These are phyloP conservation scores for Globisporangium nodosum DNA, from an alignment of 352 stramenopile genomes.

Conservation along the genomic window DNA sequence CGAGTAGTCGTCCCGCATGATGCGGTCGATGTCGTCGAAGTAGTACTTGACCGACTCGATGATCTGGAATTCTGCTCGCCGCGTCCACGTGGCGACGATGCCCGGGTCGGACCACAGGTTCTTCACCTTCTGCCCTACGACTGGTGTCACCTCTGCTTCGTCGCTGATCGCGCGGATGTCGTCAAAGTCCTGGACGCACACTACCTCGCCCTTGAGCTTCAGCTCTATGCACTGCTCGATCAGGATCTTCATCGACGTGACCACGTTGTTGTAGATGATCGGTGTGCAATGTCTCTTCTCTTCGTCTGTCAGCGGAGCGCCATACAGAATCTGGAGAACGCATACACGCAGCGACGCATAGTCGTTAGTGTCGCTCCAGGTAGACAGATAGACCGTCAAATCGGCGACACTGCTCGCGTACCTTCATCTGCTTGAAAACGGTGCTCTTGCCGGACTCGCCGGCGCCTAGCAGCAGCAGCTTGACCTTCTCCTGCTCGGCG, in stretches of 20 bases:
- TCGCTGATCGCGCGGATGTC: constrained; percentile 77
- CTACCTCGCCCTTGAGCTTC: constrained; percentile 74
- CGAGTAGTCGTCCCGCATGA: constrained; percentile 91
- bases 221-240: constrained; percentile 83
- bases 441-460: constrained; percentile 95
- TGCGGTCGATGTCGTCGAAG: constrained; percentile 94
- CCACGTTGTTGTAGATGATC: constrained; percentile 90
- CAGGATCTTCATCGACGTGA: constrained; percentile 90
- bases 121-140: constrained; percentile 91
- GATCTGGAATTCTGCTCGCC: constrained; percentile 93
- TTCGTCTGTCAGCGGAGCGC: constrained; percentile 76
- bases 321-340: constrained; percentile 77
- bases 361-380: background rate
- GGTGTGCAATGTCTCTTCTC: constrained; percentile 84
- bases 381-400: background rate
- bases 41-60: constrained; percentile 97
- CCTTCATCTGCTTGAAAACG: constrained; percentile 92
- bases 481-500: constrained; percentile 91
- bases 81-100: constrained; percentile 88
- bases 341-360: background rate
- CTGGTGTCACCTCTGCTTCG: constrained; percentile 85
- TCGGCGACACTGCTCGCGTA: constrained; percentile 12
- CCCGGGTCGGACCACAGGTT: constrained; percentile 91
- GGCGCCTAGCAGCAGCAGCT: constrained; percentile 92
- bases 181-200: constrained; percentile 73